These are phyloP conservation scores for Pseudocercospora vitis DNA, from an alignment of 2,329 filamentous ascomycete genomes.

Conservation along the genomic window DNA sequence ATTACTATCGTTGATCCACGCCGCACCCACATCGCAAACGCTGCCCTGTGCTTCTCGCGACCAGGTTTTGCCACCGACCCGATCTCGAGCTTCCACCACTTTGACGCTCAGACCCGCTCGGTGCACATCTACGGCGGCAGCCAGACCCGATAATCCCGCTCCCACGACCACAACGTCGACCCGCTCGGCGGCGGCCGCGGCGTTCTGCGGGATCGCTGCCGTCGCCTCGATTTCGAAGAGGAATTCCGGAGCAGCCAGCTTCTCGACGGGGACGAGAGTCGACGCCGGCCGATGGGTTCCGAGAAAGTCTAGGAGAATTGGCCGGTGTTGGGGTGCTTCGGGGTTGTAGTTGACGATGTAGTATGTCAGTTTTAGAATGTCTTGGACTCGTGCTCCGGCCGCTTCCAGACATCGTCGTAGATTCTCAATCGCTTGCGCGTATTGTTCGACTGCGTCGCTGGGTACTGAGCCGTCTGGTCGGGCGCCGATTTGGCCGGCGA, in stretches of 20 bases:
- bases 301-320: constrained; percentile 27
- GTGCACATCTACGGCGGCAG: constrained; percentile 33
- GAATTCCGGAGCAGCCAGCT: constrained; percentile 30
- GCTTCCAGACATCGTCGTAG: constrained; percentile 28
- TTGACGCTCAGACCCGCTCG: constrained; percentile 31
- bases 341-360: constrained; percentile 33
- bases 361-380: constrained; percentile 31
- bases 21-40: constrained; percentile 55
- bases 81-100: constrained; percentile 38
- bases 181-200: constrained; percentile 4
- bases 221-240: constrained; percentile 33
- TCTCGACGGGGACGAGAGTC: constrained; percentile 29
- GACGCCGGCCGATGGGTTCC: constrained; percentile 30
- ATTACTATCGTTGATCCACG: constrained; percentile 61
- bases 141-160: constrained; percentile 37
- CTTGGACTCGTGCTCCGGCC: constrained; percentile 26
- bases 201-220: constrained; percentile 24
- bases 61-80: constrained; percentile 50
- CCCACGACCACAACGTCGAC: constrained; percentile 38
- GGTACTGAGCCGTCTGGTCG: constrained; percentile 27
- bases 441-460: constrained; percentile 26
- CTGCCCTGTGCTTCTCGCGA: constrained; percentile 38
- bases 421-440: constrained; percentile 28
- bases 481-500: constrained; percentile 31
- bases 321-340: constrained; percentile 25